Evolutionary conservation across 768 basidiomycete genomes (phyloP).

Genomic region (Lentinula lateritia): DNA sequence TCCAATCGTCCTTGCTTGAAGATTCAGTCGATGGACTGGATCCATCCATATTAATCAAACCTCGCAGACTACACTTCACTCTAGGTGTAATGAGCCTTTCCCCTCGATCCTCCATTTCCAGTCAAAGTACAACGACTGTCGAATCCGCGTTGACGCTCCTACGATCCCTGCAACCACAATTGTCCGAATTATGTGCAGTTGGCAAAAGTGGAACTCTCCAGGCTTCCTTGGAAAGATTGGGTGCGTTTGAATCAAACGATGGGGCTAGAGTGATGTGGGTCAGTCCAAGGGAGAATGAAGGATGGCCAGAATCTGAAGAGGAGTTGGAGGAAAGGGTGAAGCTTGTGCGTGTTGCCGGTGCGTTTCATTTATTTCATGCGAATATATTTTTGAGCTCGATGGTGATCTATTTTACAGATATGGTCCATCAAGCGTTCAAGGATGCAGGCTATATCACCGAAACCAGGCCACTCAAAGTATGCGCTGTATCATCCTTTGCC

Average conservation of each 20-base stretch:
- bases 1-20: slow-evolving; percentile 40
- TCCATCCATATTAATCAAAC: slow-evolving; percentile 49
- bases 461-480: slow-evolving; percentile 45
- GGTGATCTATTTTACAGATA: slow-evolving; percentile 22
- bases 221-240: neutral
- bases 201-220: neutral
- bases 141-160: slow-evolving; percentile 3
- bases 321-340: neutral
- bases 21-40: slow-evolving; percentile 49
- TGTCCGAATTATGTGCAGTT: neutral
- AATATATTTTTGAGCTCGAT: neutral
- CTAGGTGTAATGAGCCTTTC: slow-evolving; percentile 66
- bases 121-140: neutral
- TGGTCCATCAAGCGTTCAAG: slow-evolving; percentile 34
- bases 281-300: slow-evolving; percentile 1
- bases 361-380: neutral
- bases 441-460: slow-evolving; percentile 39
- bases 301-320: slow-evolving; percentile 3
- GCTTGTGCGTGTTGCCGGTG: neutral
- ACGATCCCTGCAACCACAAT: slow-evolving; percentile 2
- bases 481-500: neutral
- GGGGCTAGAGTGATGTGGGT: slow-evolving; percentile 6
- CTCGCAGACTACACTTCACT: slow-evolving; percentile 63
- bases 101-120: neutral
- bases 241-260: slow-evolving; percentile 3